phyloP scores from a whole-genome alignment of 495 filamentous ascomycete species.

The Tuber calosporum region DNA sequence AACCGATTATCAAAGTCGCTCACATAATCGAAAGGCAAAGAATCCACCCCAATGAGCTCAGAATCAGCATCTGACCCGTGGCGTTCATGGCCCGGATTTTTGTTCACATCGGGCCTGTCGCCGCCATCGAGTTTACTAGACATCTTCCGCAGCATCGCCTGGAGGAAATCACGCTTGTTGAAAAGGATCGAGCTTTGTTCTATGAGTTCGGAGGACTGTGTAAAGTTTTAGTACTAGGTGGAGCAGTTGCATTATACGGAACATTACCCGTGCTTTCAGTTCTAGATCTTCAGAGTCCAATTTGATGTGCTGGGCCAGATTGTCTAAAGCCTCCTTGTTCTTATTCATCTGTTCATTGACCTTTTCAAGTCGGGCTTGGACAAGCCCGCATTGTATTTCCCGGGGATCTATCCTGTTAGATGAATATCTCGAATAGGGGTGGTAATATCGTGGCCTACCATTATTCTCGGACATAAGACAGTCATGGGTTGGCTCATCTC shows the following conservation, averaged over 20 bases:
- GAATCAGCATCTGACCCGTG: conserved; percentile 48
- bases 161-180: conserved; percentile 69
- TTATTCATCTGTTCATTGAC: conserved; percentile 67
- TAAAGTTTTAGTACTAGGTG: conserved; percentile 34
- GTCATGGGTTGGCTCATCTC: conserved; percentile 81
- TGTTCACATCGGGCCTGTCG: conserved; percentile 35
- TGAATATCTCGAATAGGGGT: not conserved
- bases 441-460: conserved; percentile 23
- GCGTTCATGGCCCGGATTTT: conserved; percentile 46
- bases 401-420: conserved; percentile 58
- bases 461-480: conserved; percentile 94
- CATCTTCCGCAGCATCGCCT: conserved; percentile 64
- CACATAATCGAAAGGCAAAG: conserved; percentile 52
- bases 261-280: conserved; percentile 40
- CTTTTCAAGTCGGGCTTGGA: conserved; percentile 68
- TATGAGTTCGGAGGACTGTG: conserved; percentile 59
- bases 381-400: conserved; percentile 77
- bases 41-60: conserved; percentile 41
- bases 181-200: conserved; percentile 63
- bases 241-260: conserved; percentile 50
- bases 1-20: conserved; percentile 98
- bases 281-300: conserved; percentile 44
- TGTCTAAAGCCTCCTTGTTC: conserved; percentile 50
- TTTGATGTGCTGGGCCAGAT: conserved; percentile 31
- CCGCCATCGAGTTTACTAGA: conserved; percentile 50